Evolutionary conservation across 2,329 filamentous ascomycete genomes (phyloP), one percentile per base, ranked within the genome.

Genomic region (Fusarium tupiense): DNA sequence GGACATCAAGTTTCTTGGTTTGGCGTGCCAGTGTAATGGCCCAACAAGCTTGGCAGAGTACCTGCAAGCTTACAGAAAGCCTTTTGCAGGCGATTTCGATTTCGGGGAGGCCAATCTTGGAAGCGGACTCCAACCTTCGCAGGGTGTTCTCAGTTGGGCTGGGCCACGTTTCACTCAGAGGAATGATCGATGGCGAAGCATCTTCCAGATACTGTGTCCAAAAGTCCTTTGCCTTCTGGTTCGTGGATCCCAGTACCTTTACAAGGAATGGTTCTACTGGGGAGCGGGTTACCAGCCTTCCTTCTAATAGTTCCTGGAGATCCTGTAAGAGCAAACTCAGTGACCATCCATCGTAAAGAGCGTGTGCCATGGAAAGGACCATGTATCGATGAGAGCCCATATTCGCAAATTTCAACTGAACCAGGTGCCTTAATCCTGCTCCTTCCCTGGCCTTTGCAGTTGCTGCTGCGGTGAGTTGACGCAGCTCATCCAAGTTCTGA

Each of bases 261-360:
- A 71, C 59, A 5, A 97, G 83, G 29, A 91, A 87, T 3, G 82
- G 72, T 43, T 88, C 84, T 41, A 90, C 88, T 2, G 84, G 80
- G 16, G 86, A 84, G 9, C 90, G 86, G 3, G 80, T 43, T 6
- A 76, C 72, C 17, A 84, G 80, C 2, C 80, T 71, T 9, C 84
- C 84, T 9, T 84, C 54, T 71, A 97, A 97, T 4, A 91, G 90
- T n/a, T 82, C 84, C 22, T 86, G 82, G 2, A 98, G 87, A 77
- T 96, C 91, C 49, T 88, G 85, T 76, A 96, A 94, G 3, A 98
- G 82, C 22, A 97, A 83, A 8, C 86, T 85, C 19, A 98, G 87
- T 6, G 95, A 97, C 89, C 92, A 95, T 2, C 95, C 95, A 79
- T 98, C 95, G 74, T 98, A 98, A 26, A 98, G 86, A 4, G 95